Evolutionary conservation across 2,329 filamentous ascomycete genomes (phyloP), one percentile per base, ranked within the genome.

Genomic region (Ceratocystis albifundus): DNA sequence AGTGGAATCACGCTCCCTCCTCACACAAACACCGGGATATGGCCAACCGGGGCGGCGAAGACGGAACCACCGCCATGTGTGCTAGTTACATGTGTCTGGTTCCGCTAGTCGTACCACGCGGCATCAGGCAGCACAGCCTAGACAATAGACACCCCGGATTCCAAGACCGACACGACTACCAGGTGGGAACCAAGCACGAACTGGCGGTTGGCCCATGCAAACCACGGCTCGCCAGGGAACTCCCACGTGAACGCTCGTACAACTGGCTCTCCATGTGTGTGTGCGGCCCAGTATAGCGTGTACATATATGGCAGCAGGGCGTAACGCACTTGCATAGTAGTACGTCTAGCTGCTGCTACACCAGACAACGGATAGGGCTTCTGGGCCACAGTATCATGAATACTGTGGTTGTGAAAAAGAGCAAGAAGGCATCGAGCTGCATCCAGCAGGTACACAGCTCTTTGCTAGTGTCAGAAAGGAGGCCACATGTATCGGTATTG

Each of bases 301-400:
- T 93, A 92, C 68, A 89, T 80, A 76, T 92, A 92, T 71, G 91
- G 88, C n/a, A 93, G 78, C n/a, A 92, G 78, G 41, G 82, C 80
- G 76, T 92, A 92, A n/a, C 89, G 82, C 61, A 85, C 84, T 36
- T 81, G 81, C 70, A 92, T 90, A 20, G 85, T 87, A 67, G 83
- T 86, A 66, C 80, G 81, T 0, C 87, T 87, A 0, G 87, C 85
- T 7, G 80, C 76, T 0, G 87, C 78, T 4, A 89, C 87, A 1
- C 77, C 75, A 0, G 78, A 76, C 85, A 87, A 91, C 59, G 78
- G 81, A 74, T 91, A 93, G 48, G 87, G 88, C 72, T 89, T 86
- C 70, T 89, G 86, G 2, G 74, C 61, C 5, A 69, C 59, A n/a
- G 74, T 72, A 15, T 78, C 73, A 32, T 75, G 73, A 28, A 79